These are phyloP conservation scores for Durotheca rogersii DNA, from an alignment of 495 filamentous ascomycete genomes.

Conservation along the genomic window DNA sequence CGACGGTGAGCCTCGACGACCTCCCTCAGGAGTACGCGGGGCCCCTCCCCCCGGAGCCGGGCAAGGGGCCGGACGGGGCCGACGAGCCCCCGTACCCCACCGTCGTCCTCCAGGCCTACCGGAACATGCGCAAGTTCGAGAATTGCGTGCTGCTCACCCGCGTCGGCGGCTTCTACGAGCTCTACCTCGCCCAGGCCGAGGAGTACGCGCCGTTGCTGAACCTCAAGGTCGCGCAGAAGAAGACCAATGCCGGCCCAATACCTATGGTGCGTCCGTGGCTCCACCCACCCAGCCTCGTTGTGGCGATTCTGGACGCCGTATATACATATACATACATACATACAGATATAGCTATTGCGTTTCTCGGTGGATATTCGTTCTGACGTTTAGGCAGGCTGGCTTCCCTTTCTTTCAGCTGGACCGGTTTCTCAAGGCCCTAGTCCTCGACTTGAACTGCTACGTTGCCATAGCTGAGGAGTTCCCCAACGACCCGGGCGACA, in stretches of 20 bases:
- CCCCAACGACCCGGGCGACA: slow-evolving; percentile 63
- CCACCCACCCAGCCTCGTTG: too few species aligned
- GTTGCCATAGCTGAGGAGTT: slow-evolving; percentile 96
- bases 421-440: slow-evolving; percentile 85
- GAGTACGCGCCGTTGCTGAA: slow-evolving; percentile 83
- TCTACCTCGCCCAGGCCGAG: slow-evolving; percentile 93
- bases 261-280: slow-evolving; percentile 81
- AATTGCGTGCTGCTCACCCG: slow-evolving; percentile 87
- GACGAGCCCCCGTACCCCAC: slow-evolving; percentile 71
- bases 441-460: slow-evolving; percentile 83
- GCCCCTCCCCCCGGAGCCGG: slow-evolving; percentile 31
- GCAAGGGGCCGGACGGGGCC: slow-evolving; percentile 36
- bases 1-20: slow-evolving; percentile 49
- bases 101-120: slow-evolving; percentile 83
- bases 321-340: too few species aligned
- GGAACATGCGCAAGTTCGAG: slow-evolving; percentile 86
- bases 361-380: too few species aligned
- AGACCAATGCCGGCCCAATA: slow-evolving; percentile 70
- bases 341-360: too few species aligned
- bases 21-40: slow-evolving; percentile 36
- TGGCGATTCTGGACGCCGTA: too few species aligned
- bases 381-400: slow-evolving; percentile 60
- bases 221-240: slow-evolving; percentile 82
- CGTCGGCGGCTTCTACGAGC: slow-evolving; percentile 93
- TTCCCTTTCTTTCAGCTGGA: slow-evolving; percentile 93